Base-by-base conservation (phyloP, 1,284 basidiomycete species). In the Mycena citricolor region DNA sequence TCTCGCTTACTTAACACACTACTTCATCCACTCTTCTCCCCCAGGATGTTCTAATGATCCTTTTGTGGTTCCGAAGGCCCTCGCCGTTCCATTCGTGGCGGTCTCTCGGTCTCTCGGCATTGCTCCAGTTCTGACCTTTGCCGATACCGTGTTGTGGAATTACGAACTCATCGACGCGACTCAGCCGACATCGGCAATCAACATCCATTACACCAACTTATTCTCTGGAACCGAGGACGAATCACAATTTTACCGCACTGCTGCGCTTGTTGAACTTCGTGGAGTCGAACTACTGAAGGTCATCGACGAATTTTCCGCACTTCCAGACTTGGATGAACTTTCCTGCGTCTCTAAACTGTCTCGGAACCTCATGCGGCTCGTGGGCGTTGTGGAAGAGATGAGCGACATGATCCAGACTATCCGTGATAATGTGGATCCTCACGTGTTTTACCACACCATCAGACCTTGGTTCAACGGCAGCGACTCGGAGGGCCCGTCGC, bases 61-160 rank as follows among this genome's bases (percentile, higher is more conserved):
- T 2, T 62, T 79, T 35, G 56, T 73, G 39, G 74, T 97, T 26
- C 94, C 93, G 3, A 74, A 77, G 41, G 74, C 85, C 10, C 71
- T 97, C 29, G 77, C 90, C 1, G 66, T 91, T 13, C 95, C 93
- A 0, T 72, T 94, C 19, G 77, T 89, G 19, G 62, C 74, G 19
- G 81, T 94, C 36, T 94, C 91, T 3, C 73, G 74, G 11, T 65
- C 78, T 42, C 77, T 98, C 34, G 83, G 83, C 38, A 82, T 95
- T 17, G 92, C 94, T 0, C 94, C 94, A 0, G 80, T 98, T 49
- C 72, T 97, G 47, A 98, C 94, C 1, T 98, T 94, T 60, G 90
- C 94, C 26, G 94, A 95, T 61, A 92, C 89, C 2, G 94, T 98
- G 8, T 76, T 98, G 1, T 98, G 92, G 90, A 97, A 97, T 61